Evolutionary conservation across 495 filamentous ascomycete species (phyloP), one percentile per base, ranked within the genome.

Genomic region (Hyaloscypha variabilis): DNA sequence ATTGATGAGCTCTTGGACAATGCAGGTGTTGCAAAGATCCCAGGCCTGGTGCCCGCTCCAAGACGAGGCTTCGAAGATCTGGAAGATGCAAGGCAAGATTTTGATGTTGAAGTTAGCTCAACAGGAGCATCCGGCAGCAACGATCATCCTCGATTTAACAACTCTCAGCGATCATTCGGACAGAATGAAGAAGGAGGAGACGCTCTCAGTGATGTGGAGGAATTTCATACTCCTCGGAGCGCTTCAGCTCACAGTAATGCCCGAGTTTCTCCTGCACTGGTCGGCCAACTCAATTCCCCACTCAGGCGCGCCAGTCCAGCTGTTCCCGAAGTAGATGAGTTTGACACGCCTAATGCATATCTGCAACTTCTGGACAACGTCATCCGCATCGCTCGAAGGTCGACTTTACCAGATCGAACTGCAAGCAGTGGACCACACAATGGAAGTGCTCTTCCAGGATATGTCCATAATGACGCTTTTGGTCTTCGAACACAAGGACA

Each of bases 361-460:
- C 8, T 31, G 24, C 64, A 51, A 6, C 69, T 78, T 30, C 66
- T 80, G 25, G 56, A 66, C 17, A 67, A 73, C 42, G 74, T 77
- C 4, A 67, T 77, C 39, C 52, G 62, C 0, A 62, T 67, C 3
- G 78, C 76, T 2, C 67, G 67, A 24, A 65, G 30, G 5, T 63
- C 73, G 8, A 58, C 42, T 13, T 62, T 77, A 30, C 77, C 77
- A 21, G 67, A 59, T 17, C 28, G 57, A 46, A 62, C 65, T 29
- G 66, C 72, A 39, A 62, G n/a, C 68, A 51, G 66, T 65, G 63
- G n/a, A n/a, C 19, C 50, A 24, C 49, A 25, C 10, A 17, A 65
- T 26, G 63, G 54, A 0, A 6, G 55, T 17, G 58, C 55, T 17
- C 59, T 70, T 28, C 50, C 53, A 3, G 46, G 36, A 1, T 64